Conservation (phyloP, 768 basidiomycete genomes). For the Dendrothele bispora region DNA sequence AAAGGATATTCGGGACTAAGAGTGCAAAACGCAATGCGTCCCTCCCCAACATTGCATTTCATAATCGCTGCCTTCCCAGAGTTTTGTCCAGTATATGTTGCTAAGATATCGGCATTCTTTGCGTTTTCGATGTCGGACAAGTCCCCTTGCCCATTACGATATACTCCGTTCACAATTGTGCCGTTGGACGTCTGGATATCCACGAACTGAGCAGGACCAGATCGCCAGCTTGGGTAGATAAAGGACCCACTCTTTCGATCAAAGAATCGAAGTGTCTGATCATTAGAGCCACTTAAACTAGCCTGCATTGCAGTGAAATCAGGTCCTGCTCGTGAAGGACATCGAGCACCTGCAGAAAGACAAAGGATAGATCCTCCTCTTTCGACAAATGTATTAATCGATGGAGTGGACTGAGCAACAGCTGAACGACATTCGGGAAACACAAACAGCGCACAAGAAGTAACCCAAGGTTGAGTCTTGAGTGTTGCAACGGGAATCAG, state of each 20-base stretch:
- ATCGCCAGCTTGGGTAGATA: neutral
- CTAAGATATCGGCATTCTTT: conserved; percentile 2
- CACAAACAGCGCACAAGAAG: conserved; percentile 75
- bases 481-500: conserved; percentile 58
- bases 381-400: conserved; percentile 4
- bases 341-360: neutral
- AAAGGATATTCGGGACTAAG: conserved; percentile 43
- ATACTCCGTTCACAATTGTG: too few species aligned
- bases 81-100: conserved; percentile 1
- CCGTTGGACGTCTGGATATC: too few species aligned
- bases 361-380: neutral
- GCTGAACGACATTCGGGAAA: conserved; percentile 40
- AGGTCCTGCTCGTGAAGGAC: neutral
- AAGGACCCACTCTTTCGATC: neutral
- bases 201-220: neutral
- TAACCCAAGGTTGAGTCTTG: conserved; percentile 71
- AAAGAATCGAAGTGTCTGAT: neutral
- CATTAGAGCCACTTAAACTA: neutral
- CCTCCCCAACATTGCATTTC: conserved; percentile 25
- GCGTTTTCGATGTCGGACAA: too few species aligned
- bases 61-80: conserved; percentile 9
- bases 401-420: neutral
- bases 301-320: too few species aligned
- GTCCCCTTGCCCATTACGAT: too few species aligned
- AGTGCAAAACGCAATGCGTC: conserved; percentile 40